A percentile compares a stretch with the other conserved stretches of the same genome.
These are phyloP conservation scores for Annulohypoxylon truncatum DNA, from an alignment of 2,329 filamentous ascomycete genomes.

Conservation along the genomic window DNA sequence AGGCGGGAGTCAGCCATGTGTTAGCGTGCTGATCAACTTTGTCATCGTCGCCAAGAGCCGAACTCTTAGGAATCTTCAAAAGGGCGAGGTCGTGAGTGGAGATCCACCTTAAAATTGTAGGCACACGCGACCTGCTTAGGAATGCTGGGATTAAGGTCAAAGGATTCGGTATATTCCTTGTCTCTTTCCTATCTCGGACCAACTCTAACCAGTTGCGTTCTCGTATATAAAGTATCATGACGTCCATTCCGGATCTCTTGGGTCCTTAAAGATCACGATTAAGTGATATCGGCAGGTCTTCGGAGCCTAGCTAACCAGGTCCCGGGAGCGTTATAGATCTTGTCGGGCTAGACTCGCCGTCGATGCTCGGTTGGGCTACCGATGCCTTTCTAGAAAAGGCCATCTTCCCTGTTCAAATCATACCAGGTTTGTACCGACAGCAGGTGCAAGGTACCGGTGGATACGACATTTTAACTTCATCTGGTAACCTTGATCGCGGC, in stretches of 20 bases:
- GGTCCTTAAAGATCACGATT: not conserved
- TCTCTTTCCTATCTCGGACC: slow-evolving; percentile 22
- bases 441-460: slow-evolving; percentile 11
- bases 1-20: slow-evolving; percentile 7
- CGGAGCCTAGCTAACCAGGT: not conserved
- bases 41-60: slow-evolving; percentile 25
- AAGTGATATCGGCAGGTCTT: not conserved
- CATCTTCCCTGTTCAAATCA: not conserved
- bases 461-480: slow-evolving; percentile 4
- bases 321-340: not conserved
- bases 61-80: not conserved
- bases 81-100: slow-evolving; percentile 1
- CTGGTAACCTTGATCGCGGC: not conserved
- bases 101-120: slow-evolving; percentile 14
- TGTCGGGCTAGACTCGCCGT: not conserved
- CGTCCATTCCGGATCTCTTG: slow-evolving; percentile 1
- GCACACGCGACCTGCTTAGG: slow-evolving; percentile 12
- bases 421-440: not conserved
- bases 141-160: slow-evolving; percentile 8
- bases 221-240: not conserved
- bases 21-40: not conserved
- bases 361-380: not conserved
- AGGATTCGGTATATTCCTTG: not conserved
- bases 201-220: not conserved
- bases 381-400: not conserved